phyloP scores from a whole-genome alignment of 768 basidiomycete species.

The Lactifluus subvellereus region DNA sequence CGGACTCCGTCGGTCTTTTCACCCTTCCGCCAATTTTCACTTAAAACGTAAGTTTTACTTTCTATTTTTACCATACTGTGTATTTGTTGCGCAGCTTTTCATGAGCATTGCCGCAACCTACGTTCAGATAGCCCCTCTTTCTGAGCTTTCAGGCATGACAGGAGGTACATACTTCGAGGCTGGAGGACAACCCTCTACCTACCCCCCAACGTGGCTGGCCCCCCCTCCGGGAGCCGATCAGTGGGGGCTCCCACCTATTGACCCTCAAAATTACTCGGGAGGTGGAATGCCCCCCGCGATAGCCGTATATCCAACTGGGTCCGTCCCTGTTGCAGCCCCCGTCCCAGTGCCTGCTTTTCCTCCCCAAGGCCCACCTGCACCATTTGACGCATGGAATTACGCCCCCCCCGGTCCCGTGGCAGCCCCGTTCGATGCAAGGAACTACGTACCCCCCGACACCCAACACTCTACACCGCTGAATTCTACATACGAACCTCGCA shows the following conservation, averaged over 20 bases:
- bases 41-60: not conserved
- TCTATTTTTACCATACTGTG: not conserved
- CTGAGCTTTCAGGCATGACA: conserved; percentile 19
- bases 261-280: conserved; percentile 14
- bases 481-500: conserved; percentile 20
- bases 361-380: not conserved
- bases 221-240: conserved; percentile 5
- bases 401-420: not conserved
- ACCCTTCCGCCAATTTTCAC: conserved; percentile 1
- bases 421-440: conserved; percentile 12
- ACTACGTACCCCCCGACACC: conserved; percentile 11
- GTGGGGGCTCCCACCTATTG: conserved; percentile 3
- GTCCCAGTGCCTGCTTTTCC: not conserved
- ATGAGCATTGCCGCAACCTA: conserved; percentile 12
- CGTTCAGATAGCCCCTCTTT: conserved; percentile 4
- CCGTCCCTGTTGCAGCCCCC: conserved; percentile 1
- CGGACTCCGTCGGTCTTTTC: conserved; percentile 9
- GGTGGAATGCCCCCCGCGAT: conserved; percentile 14
- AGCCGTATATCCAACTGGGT: not conserved
- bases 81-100: not conserved
- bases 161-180: not conserved
- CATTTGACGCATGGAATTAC: conserved; percentile 18
- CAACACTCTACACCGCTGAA: not conserved
- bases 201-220: not conserved
- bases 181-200: conserved; percentile 10